A percentile compares a stretch with the other conserved stretches of the same genome.
Conservation (phyloP, 1,139 yeast genomes). For the Lodderomyces margitis region DNA sequence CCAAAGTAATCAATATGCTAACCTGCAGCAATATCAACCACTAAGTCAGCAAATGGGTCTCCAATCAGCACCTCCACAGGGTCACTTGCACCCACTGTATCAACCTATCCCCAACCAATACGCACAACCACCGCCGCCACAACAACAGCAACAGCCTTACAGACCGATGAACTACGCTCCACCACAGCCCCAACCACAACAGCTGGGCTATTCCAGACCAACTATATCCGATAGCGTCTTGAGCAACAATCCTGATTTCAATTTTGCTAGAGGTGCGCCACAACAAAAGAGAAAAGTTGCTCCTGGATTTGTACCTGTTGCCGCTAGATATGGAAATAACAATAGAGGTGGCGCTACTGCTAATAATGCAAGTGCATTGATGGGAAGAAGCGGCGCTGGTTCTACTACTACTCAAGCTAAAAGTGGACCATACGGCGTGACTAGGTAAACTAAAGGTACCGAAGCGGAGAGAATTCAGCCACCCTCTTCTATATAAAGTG, state of each 20-base stretch:
- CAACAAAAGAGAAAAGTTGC: slow-evolving; percentile 21
- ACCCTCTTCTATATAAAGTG: no score
- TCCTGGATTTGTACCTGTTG: slow-evolving; percentile 20
- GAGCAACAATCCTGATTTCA: slow-evolving; percentile 57
- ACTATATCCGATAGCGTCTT: slow-evolving; percentile 50
- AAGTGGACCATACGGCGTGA: slow-evolving; percentile 22
- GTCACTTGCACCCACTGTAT: slow-evolving; percentile 15
- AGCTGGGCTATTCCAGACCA: slow-evolving; percentile 17
- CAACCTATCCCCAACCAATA: slow-evolving; percentile 13
- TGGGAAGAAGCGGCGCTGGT: slow-evolving; percentile 13
- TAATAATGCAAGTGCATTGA: slow-evolving; percentile 15
- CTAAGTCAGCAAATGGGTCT: slow-evolving; percentile 18
- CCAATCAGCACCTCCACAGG: slow-evolving; percentile 12
- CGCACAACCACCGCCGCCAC: slow-evolving; percentile 9
- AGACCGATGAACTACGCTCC: slow-evolving; percentile 7
- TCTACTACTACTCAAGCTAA: slow-evolving; percentile 15
- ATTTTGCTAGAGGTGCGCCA: slow-evolving; percentile 36
- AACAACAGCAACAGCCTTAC: slow-evolving; percentile 13
- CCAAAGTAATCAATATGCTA: slow-evolving; percentile 11
- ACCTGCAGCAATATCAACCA: slow-evolving; percentile 19
- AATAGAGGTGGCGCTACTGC: slow-evolving; percentile 14
- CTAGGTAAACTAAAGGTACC: slow-evolving; percentile 9
- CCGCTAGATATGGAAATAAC: slow-evolving; percentile 17
- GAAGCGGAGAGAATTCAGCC: no score
- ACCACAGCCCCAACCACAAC: slow-evolving; percentile 7